Evolutionary conservation across 129 eudicot genomes (phyloP), one percentile per base, ranked within the genome.

Genomic region (Centella asiatica): DNA sequence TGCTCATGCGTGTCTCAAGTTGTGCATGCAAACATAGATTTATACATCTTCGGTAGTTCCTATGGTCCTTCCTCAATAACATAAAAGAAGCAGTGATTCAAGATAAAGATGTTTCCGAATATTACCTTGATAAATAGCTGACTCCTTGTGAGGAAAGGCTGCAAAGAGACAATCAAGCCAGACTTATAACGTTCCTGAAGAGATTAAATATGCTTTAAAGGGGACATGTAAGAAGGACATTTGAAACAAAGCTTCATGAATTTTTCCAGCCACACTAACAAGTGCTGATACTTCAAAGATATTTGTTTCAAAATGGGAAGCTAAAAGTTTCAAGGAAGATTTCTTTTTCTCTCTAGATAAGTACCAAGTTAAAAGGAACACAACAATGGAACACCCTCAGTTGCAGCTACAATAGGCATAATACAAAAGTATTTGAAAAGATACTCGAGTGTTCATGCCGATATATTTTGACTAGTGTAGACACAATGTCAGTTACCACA

Each of bases 101-200:
- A 46, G 32, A 31, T 29, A 44, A n/a, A 37, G 23, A 55, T 10
- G 39, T 49, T 42, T 17, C 18, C 20, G 52, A 23, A 48, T 37
- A 40, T 73, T 80, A 92, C 98, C 98, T 92, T 84, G 56, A 82
- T 76, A 73, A 87, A 92, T n/a, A 90, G 78, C 69, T 69, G 80
- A 67, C 80, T 92, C 83, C 98, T 80, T 25, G 88, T 81, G 64
- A 48, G 82, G 40, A 92, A 76, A 67, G 98, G 98, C 98, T 92
- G 82, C 84, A 67, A 71, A 5, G 37, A 59, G 62, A 36, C 4
- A 18, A 59, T 68, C 6, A 29, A 54, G 19, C 12, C 11, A 31
- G 29, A 37, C 20, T 56, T 20, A 56, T n/a, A 29, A 32, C 26
- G 19, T 5, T 42, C 44, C 6, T 19, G 26, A 54, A 36, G n/a